Evolutionary conservation across 129 eudicot genomes (phyloP).

Genomic region (Tanacetum coccineum): DNA sequence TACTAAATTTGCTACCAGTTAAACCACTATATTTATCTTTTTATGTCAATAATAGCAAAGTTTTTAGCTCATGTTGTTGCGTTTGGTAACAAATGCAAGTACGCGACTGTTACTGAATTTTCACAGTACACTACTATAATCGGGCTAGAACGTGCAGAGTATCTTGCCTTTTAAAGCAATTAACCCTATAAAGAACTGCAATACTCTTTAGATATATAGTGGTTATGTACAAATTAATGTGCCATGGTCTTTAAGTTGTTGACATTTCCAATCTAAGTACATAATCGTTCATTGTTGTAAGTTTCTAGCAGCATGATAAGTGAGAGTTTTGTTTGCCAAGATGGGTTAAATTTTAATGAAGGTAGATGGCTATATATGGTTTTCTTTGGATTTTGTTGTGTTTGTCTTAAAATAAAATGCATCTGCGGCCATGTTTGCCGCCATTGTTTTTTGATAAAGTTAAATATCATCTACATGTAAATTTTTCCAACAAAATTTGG

Average conservation of each 20-base stretch:
- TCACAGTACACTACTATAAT: too few relatives aligned
- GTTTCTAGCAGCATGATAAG: not conserved
- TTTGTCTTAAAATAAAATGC: not conserved
- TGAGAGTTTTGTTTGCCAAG: not conserved
- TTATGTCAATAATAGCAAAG: too few relatives aligned
- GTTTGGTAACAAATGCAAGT: too few relatives aligned
- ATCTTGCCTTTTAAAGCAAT: too few relatives aligned
- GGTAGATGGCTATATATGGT: not conserved
- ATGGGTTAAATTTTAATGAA: not conserved
- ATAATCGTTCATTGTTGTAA: not conserved
- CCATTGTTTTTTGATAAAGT: conserved; percentile 1
- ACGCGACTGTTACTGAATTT: too few relatives aligned
- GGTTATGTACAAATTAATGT: not conserved
- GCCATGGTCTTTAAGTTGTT: not conserved
- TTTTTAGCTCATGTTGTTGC: too few relatives aligned
- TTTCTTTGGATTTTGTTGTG: not conserved
- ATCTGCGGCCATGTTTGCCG: not conserved
- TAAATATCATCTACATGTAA: not conserved
- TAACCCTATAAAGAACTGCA: too few relatives aligned
- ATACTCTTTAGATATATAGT: not conserved
- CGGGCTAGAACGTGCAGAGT: too few relatives aligned
- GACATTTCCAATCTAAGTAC: not conserved
- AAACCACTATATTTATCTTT: too few relatives aligned
- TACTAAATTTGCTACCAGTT: too few relatives aligned
- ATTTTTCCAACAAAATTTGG: conserved; percentile 3